Base-by-base conservation (phyloP, 768 basidiomycete genomes). In the Auriscalpium microsporum region DNA sequence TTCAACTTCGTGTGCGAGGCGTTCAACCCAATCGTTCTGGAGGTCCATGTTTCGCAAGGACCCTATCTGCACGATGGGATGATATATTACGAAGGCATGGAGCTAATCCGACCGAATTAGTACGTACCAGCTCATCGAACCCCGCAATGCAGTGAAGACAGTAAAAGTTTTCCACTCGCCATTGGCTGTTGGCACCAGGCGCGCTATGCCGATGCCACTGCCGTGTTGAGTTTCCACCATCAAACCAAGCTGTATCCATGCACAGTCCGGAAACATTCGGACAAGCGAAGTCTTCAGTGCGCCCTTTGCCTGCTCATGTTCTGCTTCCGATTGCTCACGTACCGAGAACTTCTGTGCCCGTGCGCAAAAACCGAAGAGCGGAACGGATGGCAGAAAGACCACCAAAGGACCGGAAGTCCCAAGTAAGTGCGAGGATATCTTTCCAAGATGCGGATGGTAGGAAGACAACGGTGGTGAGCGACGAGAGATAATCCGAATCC, bases 351-450 rank as follows among this genome's bases (percentile, higher is more conserved):
- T 73, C 19, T 63, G 57, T 17, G 14, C 13, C 33, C 33, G 33
- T 8, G 37, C 16, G 23, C 36, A 50, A 7, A 7, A 35, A 4
- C 9, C 17, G 16, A 13, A 50, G 33, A n/a, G n/a, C 28, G 10
- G 33, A 9, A 3, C n/a, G 50, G 37, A 50, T 38, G 10, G 33
- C 16, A 9, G 36, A 35, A 10, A 38, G 4, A 23, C 50, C 50
- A 4, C 6, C 16, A 8, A 76, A 65, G 2, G 74, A 60, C 23
- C 74, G 71, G 35, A 67, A 67, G 58, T 73, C 67, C 77, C 76
- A 78, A 1, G 70, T 70, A 60, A 79, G 74, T 11, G 69, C 65
- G 48, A 78, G 69, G 35, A 73, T 51, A 58, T 79, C 76, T 8
- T 74, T 67, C 35, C 76, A 67, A 66, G 68, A 76, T 10, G 75